A percentile compares a stretch with the other conserved stretches of the same genome.
phyloP scores from a whole-genome alignment of 2,329 filamentous ascomycete genomes.

The Chaetomium strumarium region DNA sequence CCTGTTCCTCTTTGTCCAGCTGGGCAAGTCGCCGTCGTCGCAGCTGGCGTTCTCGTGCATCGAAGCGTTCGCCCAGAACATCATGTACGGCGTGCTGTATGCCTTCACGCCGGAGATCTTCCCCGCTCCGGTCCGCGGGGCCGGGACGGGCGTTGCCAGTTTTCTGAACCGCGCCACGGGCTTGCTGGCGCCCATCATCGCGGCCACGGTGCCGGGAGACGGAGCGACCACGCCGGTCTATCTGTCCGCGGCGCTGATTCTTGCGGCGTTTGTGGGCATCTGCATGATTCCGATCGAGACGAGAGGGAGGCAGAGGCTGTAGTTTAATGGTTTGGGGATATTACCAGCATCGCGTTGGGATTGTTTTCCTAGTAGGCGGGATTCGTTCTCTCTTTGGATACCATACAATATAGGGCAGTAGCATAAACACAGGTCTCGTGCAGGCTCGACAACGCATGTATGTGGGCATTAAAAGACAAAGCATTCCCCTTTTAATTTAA shows the following conservation, averaged over 20 bases:
- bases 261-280: conserved; percentile 55
- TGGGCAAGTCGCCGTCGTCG: conserved; percentile 48
- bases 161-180: conserved; percentile 65
- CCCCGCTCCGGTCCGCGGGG: conserved; percentile 64
- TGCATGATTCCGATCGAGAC: conserved; percentile 59
- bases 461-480: not conserved
- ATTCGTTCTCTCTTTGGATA: not conserved
- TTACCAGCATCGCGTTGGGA: not conserved
- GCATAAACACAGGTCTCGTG: no score
- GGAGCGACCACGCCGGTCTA: conserved; percentile 54
- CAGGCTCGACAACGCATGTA: no score
- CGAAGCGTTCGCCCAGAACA: conserved; percentile 67
- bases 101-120: conserved; percentile 75
- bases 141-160: conserved; percentile 65
- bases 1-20: conserved; percentile 60
- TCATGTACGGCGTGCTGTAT: conserved; percentile 73
- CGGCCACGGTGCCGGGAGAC: conserved; percentile 53
- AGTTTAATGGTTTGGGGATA: not conserved
- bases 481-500: not conserved
- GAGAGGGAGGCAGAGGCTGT: conserved; percentile 52
- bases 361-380: not conserved
- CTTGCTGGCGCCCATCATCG: conserved; percentile 62
- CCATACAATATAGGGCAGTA: no score
- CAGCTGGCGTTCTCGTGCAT: conserved; percentile 63
- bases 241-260: conserved; percentile 50